A percentile compares a stretch with the other conserved stretches of the same genome.
Conservation (phyloP, 2,329 filamentous ascomycete genomes). For the Ophiostoma tasmaniense region DNA sequence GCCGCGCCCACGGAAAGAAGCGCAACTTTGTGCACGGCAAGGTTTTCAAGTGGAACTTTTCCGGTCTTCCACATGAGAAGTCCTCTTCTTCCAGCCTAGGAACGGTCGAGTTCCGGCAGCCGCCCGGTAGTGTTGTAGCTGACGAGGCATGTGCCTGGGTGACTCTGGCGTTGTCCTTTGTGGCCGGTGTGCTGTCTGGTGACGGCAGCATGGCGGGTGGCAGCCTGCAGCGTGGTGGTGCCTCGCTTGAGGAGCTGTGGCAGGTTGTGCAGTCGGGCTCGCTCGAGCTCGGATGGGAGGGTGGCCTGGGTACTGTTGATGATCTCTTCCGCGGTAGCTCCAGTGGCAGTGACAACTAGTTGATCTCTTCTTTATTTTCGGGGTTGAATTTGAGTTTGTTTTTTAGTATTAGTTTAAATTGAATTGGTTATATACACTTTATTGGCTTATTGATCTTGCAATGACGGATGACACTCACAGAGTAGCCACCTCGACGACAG, state of each 20-base stretch:
- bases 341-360: slow-evolving; percentile 12
- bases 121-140: slow-evolving; percentile 26
- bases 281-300: slow-evolving; percentile 24
- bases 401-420: background rate
- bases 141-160: slow-evolving; percentile 29
- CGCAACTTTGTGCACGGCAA: slow-evolving; percentile 32
- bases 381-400: background rate
- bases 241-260: slow-evolving; percentile 24
- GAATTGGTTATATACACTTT: background rate
- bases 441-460: background rate
- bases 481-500: slow-evolving; percentile 8
- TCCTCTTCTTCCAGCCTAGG: slow-evolving; percentile 19
- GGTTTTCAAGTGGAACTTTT: slow-evolving; percentile 35
- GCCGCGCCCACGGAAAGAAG: slow-evolving; percentile 26
- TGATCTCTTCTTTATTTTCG: background rate
- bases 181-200: slow-evolving; percentile 25
- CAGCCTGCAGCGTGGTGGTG: slow-evolving; percentile 14
- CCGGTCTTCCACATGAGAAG: slow-evolving; percentile 17
- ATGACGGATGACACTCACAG: background rate
- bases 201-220: slow-evolving; percentile 6
- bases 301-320: slow-evolving; percentile 24
- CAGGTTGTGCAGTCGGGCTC: slow-evolving; percentile 23
- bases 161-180: slow-evolving; percentile 28
- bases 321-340: slow-evolving; percentile 19
- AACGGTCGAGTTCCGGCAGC: slow-evolving; percentile 33